Percentiles rank a stretch among this genome's conserved stretches.
Conservation (phyloP, 2,329 filamentous ascomycete species). For the Dactylellina parvicollis region DNA sequence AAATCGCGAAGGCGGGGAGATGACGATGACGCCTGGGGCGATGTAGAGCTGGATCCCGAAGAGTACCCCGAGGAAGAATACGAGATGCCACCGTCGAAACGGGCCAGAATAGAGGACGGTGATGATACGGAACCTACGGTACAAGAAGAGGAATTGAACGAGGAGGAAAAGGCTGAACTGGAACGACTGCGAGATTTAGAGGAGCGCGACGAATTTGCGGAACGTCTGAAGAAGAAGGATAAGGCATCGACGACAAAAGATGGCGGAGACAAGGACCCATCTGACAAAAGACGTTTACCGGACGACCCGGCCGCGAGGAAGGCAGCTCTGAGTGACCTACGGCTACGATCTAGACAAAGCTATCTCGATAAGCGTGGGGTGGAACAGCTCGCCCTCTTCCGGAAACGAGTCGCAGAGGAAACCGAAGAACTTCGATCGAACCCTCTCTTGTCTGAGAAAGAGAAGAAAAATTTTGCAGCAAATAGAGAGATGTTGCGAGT, state of each 20-base stretch:
- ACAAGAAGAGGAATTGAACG: constrained; percentile 67
- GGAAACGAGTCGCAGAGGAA: constrained; percentile 90
- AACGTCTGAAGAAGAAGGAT: constrained; percentile 77
- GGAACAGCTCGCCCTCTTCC: constrained; percentile 83
- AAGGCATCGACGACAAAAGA: constrained; percentile 69
- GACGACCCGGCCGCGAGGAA: constrained; percentile 74
- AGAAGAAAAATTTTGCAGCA: constrained; percentile 87
- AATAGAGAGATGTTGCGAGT: constrained; percentile 84
- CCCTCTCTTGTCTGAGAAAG: constrained; percentile 76
- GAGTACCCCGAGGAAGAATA: constrained; percentile 67
- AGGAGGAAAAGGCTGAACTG: constrained; percentile 69
- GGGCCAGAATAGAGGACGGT: constrained; percentile 73
- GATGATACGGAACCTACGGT: constrained; percentile 57
- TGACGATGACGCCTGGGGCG: constrained; percentile 81
- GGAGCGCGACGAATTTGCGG: constrained; percentile 83
- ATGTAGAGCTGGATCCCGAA: constrained; percentile 71
- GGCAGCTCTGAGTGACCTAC: constrained; percentile 80
- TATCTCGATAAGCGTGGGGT: constrained; percentile 93
- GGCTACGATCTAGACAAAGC: constrained; percentile 85
- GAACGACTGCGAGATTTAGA: constrained; percentile 73
- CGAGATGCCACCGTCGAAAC: constrained; percentile 75
- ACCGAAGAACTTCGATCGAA: constrained; percentile 81
- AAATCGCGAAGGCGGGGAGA: constrained; percentile 66
- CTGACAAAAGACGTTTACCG: constrained; percentile 71
- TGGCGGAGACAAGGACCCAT: constrained; percentile 68